phyloP scores from a whole-genome alignment of 768 basidiomycete genomes.

The Arthromyces matolae region DNA sequence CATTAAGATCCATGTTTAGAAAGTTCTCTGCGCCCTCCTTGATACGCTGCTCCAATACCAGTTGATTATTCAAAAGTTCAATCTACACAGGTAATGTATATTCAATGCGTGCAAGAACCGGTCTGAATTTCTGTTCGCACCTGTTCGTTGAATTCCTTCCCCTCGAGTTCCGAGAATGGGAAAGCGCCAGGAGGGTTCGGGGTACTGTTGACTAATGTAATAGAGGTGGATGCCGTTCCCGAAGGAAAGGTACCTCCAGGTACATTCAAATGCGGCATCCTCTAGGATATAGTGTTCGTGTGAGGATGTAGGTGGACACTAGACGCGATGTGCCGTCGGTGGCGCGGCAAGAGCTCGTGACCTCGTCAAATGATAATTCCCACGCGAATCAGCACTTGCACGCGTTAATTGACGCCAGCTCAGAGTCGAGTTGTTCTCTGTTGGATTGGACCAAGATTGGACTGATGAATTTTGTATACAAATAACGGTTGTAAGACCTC shows the following conservation, averaged over 20 bases:
- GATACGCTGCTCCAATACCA: slow-evolving; percentile 76
- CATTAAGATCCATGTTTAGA: slow-evolving; percentile 61
- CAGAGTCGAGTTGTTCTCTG: no score
- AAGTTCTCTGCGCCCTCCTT: slow-evolving; percentile 92
- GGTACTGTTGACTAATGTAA: slow-evolving; percentile 23
- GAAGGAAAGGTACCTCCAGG: slow-evolving; percentile 16
- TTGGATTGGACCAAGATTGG: no score
- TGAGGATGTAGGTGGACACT: not conserved
- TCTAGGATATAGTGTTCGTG: slow-evolving; percentile 5
- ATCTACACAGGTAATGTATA: slow-evolving; percentile 39
- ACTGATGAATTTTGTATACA: no score
- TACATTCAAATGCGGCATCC: slow-evolving; percentile 18
- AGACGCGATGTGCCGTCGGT: not conserved
- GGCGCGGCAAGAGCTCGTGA: slow-evolving; percentile 12
- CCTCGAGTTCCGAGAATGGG: slow-evolving; percentile 41
- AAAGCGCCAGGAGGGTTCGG: slow-evolving; percentile 20
- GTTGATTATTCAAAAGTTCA: slow-evolving; percentile 59
- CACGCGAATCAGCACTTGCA: no score
- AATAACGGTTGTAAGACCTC: no score
- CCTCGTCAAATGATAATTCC: slow-evolving; percentile 1
- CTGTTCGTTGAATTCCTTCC: slow-evolving; percentile 44
- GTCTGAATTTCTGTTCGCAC: slow-evolving; percentile 22
- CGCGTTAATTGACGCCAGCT: no score
- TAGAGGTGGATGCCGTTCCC: slow-evolving; percentile 20
- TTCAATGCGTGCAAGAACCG: not conserved